A percentile compares a stretch with the other conserved stretches of the same genome.
phyloP scores from a whole-genome alignment of 2,329 filamentous ascomycete species.

The Lecanicillium sp. region DNA sequence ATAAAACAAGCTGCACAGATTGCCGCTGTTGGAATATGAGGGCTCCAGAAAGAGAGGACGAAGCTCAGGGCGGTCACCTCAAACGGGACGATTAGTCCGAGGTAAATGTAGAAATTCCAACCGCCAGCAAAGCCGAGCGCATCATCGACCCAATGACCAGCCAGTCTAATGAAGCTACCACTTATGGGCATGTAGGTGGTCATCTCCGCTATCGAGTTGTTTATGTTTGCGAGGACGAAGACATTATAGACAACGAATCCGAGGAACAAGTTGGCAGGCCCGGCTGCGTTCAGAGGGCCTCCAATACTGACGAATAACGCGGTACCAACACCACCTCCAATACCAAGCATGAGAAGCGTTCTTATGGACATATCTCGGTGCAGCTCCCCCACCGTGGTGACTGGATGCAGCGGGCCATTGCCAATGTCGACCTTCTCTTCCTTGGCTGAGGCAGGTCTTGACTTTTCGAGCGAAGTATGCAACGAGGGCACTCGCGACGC shows the following conservation, averaged over 20 bases:
- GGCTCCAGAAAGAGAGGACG: conserved; percentile 33
- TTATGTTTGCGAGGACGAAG: conserved; percentile 52
- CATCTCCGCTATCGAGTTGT: conserved; percentile 61
- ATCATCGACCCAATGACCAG: conserved; percentile 58
- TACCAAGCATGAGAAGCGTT: conserved; percentile 2
- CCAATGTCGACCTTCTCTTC: no score
- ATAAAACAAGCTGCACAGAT: conserved; percentile 49
- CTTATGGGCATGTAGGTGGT: conserved; percentile 52
- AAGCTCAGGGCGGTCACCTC: conserved; percentile 34
- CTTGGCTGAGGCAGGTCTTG: no score
- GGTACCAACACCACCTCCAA: neutral
- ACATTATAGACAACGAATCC: conserved; percentile 52
- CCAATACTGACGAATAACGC: neutral
- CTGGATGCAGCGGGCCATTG: neutral
- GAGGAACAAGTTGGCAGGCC: conserved; percentile 45
- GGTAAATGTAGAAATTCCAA: conserved; percentile 36
- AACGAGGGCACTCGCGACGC: no score
- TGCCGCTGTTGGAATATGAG: conserved; percentile 51
- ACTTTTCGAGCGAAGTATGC: no score
- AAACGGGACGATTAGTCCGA: conserved; percentile 33
- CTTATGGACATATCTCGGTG: conserved; percentile 7
- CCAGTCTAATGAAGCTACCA: conserved; percentile 56
- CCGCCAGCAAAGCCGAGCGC: conserved; percentile 47
- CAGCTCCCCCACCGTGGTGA: conserved; percentile 4
- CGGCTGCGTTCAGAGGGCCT: conserved; percentile 36